Conservation (phyloP, 208 protist species). For the Leishmania amazonensis region DNA sequence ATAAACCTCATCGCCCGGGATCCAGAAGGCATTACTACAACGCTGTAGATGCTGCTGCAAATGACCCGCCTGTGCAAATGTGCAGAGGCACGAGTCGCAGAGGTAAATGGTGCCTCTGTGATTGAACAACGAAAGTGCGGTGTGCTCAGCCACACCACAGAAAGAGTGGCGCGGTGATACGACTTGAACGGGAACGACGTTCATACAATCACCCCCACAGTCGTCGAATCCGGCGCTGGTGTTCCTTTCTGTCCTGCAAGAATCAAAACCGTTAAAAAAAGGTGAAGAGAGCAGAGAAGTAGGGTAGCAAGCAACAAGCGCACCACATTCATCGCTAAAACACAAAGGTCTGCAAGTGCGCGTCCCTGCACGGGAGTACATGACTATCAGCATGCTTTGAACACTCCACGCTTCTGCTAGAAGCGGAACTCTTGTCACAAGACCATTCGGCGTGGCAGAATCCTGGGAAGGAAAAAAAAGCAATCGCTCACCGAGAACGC, state of each 20-base stretch:
- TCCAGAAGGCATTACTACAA: conserved; percentile 62
- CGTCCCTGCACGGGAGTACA: neutral
- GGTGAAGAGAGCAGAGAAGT: neutral
- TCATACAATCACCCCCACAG: neutral
- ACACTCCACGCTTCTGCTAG: neutral
- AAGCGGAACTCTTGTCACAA: neutral
- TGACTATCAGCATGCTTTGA: neutral
- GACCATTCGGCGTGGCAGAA: neutral
- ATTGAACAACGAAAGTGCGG: conserved; percentile 18
- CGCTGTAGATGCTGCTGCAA: conserved; percentile 45
- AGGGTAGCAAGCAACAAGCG: neutral
- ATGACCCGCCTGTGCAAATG: conserved; percentile 30
- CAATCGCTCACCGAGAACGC: neutral
- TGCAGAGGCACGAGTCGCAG: conserved; percentile 68
- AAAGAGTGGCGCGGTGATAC: conserved; percentile 43
- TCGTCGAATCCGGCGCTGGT: neutral
- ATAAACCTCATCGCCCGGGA: conserved; percentile 76
- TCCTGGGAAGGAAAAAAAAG: neutral
- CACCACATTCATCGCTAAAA: neutral
- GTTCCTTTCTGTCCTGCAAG: neutral
- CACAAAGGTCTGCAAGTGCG: neutral
- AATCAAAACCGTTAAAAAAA: neutral
- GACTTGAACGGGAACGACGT: conserved; percentile 24
- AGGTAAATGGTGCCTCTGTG: conserved; percentile 37
- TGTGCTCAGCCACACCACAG: conserved; percentile 24